These are phyloP conservation scores for Scleromitrula shiraiana DNA, from an alignment of 2,329 filamentous ascomycete species.

Conservation along the genomic window DNA sequence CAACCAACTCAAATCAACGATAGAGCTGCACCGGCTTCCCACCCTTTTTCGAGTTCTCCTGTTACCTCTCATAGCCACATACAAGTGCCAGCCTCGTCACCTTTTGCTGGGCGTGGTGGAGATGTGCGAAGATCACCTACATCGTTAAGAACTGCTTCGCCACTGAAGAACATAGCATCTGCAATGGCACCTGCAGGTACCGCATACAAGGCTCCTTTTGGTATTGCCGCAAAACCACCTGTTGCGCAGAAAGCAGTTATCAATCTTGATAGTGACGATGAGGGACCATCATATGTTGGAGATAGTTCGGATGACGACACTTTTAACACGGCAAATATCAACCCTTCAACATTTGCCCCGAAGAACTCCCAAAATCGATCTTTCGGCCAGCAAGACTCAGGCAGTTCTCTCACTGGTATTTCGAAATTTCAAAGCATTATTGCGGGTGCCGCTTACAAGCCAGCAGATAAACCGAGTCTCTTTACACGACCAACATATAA, in stretches of 20 bases:
- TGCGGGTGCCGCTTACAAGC: conserved; percentile 18
- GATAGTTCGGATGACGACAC: conserved; percentile 57
- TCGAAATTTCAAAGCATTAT: conserved; percentile 29
- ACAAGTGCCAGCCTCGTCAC: conserved; percentile 87
- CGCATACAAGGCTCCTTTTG: conserved; percentile 47
- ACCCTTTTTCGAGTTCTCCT: conserved; percentile 22
- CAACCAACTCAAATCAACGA: conserved; percentile 31
- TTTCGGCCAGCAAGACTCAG: conserved; percentile 20
- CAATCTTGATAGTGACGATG: conserved; percentile 46
- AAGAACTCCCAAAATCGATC: conserved; percentile 34
- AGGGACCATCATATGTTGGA: conserved; percentile 49
- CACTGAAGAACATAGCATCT: conserved; percentile 38
- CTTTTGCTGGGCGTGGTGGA: conserved; percentile 30
- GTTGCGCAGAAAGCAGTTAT: conserved; percentile 33
- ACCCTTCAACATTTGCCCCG: conserved; percentile 45
- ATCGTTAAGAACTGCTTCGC: conserved; percentile 18
- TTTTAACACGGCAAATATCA: conserved; percentile 47
- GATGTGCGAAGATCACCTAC: conserved; percentile 17
- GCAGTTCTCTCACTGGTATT: conserved; percentile 35
- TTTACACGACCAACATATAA: conserved; percentile 2
- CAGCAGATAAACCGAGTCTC: not conserved
- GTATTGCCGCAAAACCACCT: conserved; percentile 33
- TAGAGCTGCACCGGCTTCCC: conserved; percentile 22
- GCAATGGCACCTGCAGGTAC: conserved; percentile 73
- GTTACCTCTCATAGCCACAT: conserved; percentile 37